phyloP scores from a whole-genome alignment of 495 filamentous ascomycete species.

The Penicillium roqueforti region DNA sequence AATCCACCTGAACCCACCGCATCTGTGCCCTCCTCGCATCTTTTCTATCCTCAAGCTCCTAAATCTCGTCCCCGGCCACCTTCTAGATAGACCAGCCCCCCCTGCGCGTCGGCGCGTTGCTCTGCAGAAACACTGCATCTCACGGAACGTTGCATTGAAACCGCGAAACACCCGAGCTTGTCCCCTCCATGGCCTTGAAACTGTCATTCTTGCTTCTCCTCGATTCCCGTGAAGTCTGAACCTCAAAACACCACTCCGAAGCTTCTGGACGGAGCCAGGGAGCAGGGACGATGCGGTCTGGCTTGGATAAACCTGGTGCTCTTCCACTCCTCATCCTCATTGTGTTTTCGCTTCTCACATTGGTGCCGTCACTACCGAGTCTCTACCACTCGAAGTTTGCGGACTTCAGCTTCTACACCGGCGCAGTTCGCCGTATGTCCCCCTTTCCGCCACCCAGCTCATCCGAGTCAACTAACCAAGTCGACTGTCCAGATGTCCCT shows the following conservation, averaged over 20 bases:
- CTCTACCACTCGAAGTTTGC: constrained; percentile 29
- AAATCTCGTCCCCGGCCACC: neutral
- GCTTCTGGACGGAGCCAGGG: constrained; percentile 7
- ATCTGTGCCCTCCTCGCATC: constrained; percentile 2
- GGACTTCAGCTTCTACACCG: constrained; percentile 26
- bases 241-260: neutral
- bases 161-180: neutral
- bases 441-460: neutral
- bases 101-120: constrained; percentile 10
- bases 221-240: constrained; percentile 5
- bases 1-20: neutral
- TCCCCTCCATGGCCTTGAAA: constrained; percentile 18
- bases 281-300: constrained; percentile 38
- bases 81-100: neutral
- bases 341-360: constrained; percentile 35
- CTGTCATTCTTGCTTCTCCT: constrained; percentile 3
- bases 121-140: constrained; percentile 6
- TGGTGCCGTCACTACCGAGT: constrained; percentile 35
- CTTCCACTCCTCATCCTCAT: constrained; percentile 39
- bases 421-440: constrained; percentile 31
- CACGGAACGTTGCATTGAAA: neutral
- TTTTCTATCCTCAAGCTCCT: neutral
- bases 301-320: constrained; percentile 37
- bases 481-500: constrained; percentile 15
- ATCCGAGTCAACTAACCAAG: neutral